Evolutionary conservation across 2,329 filamentous ascomycete species (phyloP).

Genomic region (Chalaropsis thielavioides): DNA sequence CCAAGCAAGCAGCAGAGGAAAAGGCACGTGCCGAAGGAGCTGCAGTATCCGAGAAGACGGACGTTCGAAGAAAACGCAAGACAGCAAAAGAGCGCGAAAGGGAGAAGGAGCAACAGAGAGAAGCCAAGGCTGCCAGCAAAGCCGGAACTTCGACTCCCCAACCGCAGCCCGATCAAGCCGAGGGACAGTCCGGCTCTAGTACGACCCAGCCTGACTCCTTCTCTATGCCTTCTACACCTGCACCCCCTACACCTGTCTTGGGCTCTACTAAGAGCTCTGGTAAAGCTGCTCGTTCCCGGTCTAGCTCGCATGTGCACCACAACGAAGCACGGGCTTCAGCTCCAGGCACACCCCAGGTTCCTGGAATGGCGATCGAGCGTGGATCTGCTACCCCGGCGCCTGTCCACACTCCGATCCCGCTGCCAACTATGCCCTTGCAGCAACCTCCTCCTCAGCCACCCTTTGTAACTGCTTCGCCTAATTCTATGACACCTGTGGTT

Average conservation of each 20-base stretch:
- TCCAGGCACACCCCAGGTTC: constrained; percentile 27
- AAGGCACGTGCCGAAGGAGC: constrained; percentile 13
- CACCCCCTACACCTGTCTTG: constrained; percentile 32
- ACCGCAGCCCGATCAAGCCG: constrained; percentile 2
- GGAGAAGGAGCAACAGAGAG: constrained; percentile 34
- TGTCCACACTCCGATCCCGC: constrained; percentile 11
- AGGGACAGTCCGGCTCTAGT: not conserved
- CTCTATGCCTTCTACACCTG: constrained; percentile 12
- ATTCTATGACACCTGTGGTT: not conserved
- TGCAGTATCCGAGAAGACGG: constrained; percentile 9
- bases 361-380: constrained; percentile 22
- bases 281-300: constrained; percentile 38
- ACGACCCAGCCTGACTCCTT: not conserved
- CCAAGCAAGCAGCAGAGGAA: constrained; percentile 15
- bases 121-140: constrained; percentile 23
- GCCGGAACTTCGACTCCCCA: constrained; percentile 27
- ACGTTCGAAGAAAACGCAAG: constrained; percentile 13
- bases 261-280: constrained; percentile 27
- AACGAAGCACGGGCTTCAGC: constrained; percentile 29
- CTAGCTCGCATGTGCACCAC: constrained; percentile 37
- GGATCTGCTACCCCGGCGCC: constrained; percentile 3
- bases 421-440: constrained; percentile 11
- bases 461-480: constrained; percentile 20
- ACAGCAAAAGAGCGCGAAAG: constrained; percentile 29
- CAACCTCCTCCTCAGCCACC: constrained; percentile 28